These are phyloP conservation scores for Periconia macrospinosa DNA, from an alignment of 2,329 filamentous ascomycete genomes.

Conservation along the genomic window DNA sequence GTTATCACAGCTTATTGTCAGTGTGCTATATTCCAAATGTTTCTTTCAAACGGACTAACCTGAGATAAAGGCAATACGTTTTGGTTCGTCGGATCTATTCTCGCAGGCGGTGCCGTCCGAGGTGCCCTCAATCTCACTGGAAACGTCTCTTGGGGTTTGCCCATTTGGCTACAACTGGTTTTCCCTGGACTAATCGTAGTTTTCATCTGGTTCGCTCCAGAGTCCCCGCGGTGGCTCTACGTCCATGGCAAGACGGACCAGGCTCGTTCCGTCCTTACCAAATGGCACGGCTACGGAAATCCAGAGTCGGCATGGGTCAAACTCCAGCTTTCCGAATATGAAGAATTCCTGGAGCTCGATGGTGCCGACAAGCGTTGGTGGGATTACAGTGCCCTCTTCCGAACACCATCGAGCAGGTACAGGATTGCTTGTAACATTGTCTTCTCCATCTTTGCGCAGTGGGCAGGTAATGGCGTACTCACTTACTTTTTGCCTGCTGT, in stretches of 20 bases:
- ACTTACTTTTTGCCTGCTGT: slow-evolving; percentile 37
- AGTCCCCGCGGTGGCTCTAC: slow-evolving; percentile 63
- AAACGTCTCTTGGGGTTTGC: slow-evolving; percentile 23
- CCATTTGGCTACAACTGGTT: slow-evolving; percentile 30
- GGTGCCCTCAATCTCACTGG: slow-evolving; percentile 19
- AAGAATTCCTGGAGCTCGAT: slow-evolving; percentile 9
- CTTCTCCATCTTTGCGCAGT: slow-evolving; percentile 37
- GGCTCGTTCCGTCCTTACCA: slow-evolving; percentile 57
- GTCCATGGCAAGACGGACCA: slow-evolving; percentile 56
- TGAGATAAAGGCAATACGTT: slow-evolving; percentile 36
- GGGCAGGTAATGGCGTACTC: slow-evolving; percentile 32
- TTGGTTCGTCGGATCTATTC: slow-evolving; percentile 46
- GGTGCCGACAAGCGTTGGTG: slow-evolving; percentile 11
- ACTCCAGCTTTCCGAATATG: slow-evolving; percentile 38
- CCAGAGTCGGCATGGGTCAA: slow-evolving; percentile 27
- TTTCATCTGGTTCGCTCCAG: slow-evolving; percentile 56
- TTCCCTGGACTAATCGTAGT: slow-evolving; percentile 46
- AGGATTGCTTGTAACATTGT: slow-evolving; percentile 28
- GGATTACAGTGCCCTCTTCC: slow-evolving; percentile 9
- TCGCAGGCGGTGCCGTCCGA: slow-evolving; percentile 29
- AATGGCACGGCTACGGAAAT: slow-evolving; percentile 55
- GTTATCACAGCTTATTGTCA: slow-evolving; percentile 45
- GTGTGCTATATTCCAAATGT: neutral
- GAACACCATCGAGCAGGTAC: slow-evolving; percentile 1
- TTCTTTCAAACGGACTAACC: neutral